Base-by-base conservation (phyloP, 2,329 filamentous ascomycete species). In the Aureobasidium sp. region DNA sequence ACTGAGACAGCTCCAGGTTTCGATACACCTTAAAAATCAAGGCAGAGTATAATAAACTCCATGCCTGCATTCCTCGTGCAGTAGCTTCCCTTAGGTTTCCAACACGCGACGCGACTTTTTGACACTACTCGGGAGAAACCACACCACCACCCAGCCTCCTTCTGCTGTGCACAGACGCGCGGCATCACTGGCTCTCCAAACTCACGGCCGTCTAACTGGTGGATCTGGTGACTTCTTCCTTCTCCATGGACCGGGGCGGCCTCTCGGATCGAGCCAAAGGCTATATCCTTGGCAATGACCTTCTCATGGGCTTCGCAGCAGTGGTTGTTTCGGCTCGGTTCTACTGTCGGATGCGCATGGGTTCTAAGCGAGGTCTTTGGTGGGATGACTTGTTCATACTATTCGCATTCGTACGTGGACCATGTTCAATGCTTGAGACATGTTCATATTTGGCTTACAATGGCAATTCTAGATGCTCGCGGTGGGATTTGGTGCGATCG, bases 351-450 rank as follows among this genome's bases (percentile, higher is more conserved):
- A 45, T 62, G n/a, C 42, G 45, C 2, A 15, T 56, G 31, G 57
- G 57, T 22, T 34, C 44, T 4, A 55, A 52, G 29, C 42, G 61
- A 44, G 53, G 53, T 6, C 61, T 62, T 6, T 62, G 61, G 61
- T 62, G 61, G 34, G 77, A 79, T 61, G 77, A 79, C 64, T 59
- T 71, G 17, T 73, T 77, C 64, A 78, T 78, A 41, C 57, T 73
- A 0, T 62, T 78, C 27, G 75, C 77, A 14, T 65, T 75, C 65
- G 76, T 77, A 67, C 44, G 63, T 39, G 27, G 34, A 39, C 15
- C 42, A 47, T 31, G 42, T 14, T 47, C 53, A 57, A 57, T 45
- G 53, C 27, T 25, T 48, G 55, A 58, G 55, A 58, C 55, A 58
- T 58, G 12, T 37, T 57, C n/a, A 37, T 6, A 15, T 22, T 48